Percentiles rank a stretch among this genome's conserved stretches.
These are phyloP conservation scores for Tulasnella sp. DNA, from an alignment of 768 basidiomycete species.

Conservation along the genomic window DNA sequence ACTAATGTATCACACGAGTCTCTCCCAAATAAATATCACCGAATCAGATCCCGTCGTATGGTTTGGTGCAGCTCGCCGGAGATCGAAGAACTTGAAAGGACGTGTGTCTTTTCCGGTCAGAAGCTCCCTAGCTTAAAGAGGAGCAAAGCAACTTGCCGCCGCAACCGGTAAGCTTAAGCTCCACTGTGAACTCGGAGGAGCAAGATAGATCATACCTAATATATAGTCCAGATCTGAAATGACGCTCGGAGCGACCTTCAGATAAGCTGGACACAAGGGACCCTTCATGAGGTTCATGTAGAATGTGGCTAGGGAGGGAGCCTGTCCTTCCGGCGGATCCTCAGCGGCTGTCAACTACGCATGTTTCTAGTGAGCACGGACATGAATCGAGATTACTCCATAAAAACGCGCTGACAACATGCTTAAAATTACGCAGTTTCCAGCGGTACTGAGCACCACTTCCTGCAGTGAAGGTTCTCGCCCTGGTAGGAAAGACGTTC, in stretches of 20 bases:
- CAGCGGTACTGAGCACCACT: background rate
- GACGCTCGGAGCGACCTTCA: background rate
- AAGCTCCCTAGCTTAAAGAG: background rate
- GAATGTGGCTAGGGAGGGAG: background rate
- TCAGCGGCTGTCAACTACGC: conserved; percentile 1
- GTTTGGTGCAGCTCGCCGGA: too few relatives aligned
- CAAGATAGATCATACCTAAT: background rate
- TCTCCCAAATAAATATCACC: too few relatives aligned
- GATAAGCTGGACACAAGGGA: background rate
- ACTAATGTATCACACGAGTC: too few relatives aligned
- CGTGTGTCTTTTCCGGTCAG: too few relatives aligned
- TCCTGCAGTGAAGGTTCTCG: conserved; percentile 15
- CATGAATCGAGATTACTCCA: background rate
- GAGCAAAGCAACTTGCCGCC: conserved; percentile 2
- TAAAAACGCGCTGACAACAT: background rate
- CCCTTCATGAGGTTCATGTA: background rate
- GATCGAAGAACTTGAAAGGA: too few relatives aligned
- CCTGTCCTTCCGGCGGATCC: background rate
- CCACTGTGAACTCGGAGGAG: too few relatives aligned
- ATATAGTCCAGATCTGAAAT: background rate
- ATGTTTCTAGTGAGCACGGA: background rate
- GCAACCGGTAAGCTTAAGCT: too few relatives aligned
- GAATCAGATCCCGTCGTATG: too few relatives aligned
- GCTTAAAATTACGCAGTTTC: background rate
- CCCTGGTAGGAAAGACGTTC: background rate